phyloP scores from a whole-genome alignment of 2,329 filamentous ascomycete genomes.

The Talaromyces islandicus region DNA sequence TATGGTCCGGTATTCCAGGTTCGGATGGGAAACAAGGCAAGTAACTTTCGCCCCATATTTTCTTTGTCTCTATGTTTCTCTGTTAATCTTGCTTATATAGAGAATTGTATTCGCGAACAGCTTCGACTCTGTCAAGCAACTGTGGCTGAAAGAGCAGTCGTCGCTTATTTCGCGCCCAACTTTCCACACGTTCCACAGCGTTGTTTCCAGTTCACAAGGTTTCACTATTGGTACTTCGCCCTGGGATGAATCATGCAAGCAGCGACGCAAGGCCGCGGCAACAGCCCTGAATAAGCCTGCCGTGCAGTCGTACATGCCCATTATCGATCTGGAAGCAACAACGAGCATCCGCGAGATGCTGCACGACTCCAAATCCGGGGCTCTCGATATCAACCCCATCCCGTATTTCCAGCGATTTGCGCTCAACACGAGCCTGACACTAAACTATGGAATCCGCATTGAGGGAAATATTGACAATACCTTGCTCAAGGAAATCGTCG shows the following conservation, averaged over 20 bases:
- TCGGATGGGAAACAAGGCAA: conserved; percentile 58
- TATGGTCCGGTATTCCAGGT: conserved; percentile 60
- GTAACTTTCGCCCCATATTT: neutral
- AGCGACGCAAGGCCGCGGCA: conserved; percentile 68
- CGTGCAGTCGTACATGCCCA: conserved; percentile 73
- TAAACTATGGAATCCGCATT: conserved; percentile 76
- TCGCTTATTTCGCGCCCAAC: conserved; percentile 70
- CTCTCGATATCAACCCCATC: conserved; percentile 61
- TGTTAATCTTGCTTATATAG: conserved; percentile 24
- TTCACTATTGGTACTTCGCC: conserved; percentile 80
- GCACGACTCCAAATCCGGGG: conserved; percentile 56
- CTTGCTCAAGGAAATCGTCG: conserved; percentile 65
- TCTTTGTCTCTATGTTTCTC: conserved; percentile 31
- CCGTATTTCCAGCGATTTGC: conserved; percentile 71
- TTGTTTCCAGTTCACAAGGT: conserved; percentile 69
- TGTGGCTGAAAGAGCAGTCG: conserved; percentile 76
- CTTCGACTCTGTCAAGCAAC: conserved; percentile 63
- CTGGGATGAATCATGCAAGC: conserved; percentile 77
- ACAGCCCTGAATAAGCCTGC: conserved; percentile 72
- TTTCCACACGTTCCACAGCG: conserved; percentile 74
- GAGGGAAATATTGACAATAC: conserved; percentile 62
- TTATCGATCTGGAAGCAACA: conserved; percentile 70
- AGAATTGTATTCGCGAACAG: conserved; percentile 73
- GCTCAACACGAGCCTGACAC: conserved; percentile 68
- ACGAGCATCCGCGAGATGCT: conserved; percentile 68